phyloP scores from a whole-genome alignment of 106 monocot species.

The Allium fistulosum region DNA sequence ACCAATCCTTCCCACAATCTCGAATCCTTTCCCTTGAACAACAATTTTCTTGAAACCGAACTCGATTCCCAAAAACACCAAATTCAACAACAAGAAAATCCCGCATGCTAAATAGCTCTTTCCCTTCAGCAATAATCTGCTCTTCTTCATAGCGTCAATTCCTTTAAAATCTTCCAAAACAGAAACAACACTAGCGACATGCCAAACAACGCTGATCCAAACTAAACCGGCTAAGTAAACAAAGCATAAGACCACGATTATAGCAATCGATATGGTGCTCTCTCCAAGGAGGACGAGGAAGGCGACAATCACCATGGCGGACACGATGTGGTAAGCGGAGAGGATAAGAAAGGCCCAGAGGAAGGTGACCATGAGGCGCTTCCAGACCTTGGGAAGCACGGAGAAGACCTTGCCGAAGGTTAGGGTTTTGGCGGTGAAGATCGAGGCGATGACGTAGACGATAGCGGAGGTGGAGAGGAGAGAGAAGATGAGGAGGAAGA shows the following conservation, averaged over 20 bases:
- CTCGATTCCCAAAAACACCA: conserved; percentile 44
- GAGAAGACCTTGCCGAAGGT: conserved; percentile 38
- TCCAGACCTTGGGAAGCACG: conserved; percentile 63
- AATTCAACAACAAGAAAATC: conserved; percentile 48
- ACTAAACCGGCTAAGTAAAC: conserved; percentile 35
- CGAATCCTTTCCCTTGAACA: conserved; percentile 14
- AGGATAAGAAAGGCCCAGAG: conserved; percentile 44
- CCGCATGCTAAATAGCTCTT: conserved; percentile 37
- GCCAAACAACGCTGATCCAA: conserved; percentile 58
- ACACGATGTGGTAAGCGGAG: conserved; percentile 24
- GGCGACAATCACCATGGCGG: conserved; percentile 20
- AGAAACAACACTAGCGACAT: conserved; percentile 58
- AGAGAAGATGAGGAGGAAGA: conserved; percentile 18
- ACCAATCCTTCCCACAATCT: conserved; percentile 9
- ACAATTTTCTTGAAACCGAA: conserved; percentile 35
- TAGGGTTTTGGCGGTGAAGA: conserved; percentile 48
- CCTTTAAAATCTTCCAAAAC: conserved; percentile 54
- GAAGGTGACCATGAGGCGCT: conserved; percentile 56
- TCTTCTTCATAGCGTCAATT: conserved; percentile 46
- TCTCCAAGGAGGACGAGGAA: conserved; percentile 36
- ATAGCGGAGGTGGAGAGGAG: conserved; percentile 25
- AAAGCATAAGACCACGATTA: conserved; percentile 8
- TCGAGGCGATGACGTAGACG: conserved; percentile 80
- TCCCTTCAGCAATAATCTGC: conserved; percentile 40
- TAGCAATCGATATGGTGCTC: not conserved